Base-by-base conservation (phyloP, 305 asterid species). In the Ruellia speciosa region DNA sequence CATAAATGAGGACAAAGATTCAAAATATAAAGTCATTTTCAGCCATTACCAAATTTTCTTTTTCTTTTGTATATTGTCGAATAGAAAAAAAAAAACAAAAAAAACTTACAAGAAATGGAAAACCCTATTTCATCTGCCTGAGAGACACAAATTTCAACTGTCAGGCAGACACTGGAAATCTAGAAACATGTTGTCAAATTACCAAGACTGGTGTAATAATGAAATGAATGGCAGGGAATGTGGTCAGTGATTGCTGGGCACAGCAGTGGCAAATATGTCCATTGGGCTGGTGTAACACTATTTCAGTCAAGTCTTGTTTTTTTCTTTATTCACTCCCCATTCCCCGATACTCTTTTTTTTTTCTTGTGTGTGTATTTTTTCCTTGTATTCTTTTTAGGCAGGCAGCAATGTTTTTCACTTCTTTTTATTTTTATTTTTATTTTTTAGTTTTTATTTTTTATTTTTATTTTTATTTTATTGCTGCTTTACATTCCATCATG, bases 241-340 rank as follows among this genome's bases (percentile, higher is more conserved):
- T 13, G 45, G 60, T 33, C 72, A 75, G 84, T 52, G 34, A 59
- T 59, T 72, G 86, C 72, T 72, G 82, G 84, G 66, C 39, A 55
- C 77, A 75, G 79, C 65, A 60, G 67, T 61, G 79, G 73, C 79
- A 75, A 72, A 59, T 72, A 54, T 75, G 75, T 67, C 71, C 62
- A 52, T 72, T 68, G 62, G 65, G 46, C 55, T 37, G 80, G 3
- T n/a, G 7, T 15, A 13, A 14, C 20, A 77, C 71, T 66, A 48
- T 66, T 62, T 58, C 61, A 59, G 75, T 72, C 81, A 70, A 65
- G 67, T 72, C 79, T 47, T 9, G 49, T 66, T 64, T 64, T 55
- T 63, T 71, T 66, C 75, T 76, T 76, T 76, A 73, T 10, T 10
- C 41, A 37, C 3, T 6, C 41, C 9, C 41, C 9, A 7, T 0